Percentiles rank a stretch among this genome's conserved stretches.
Evolutionary conservation across 2,329 filamentous ascomycete genomes (phyloP).

Genomic region (Neophaeococcomyces mojaviensis): DNA sequence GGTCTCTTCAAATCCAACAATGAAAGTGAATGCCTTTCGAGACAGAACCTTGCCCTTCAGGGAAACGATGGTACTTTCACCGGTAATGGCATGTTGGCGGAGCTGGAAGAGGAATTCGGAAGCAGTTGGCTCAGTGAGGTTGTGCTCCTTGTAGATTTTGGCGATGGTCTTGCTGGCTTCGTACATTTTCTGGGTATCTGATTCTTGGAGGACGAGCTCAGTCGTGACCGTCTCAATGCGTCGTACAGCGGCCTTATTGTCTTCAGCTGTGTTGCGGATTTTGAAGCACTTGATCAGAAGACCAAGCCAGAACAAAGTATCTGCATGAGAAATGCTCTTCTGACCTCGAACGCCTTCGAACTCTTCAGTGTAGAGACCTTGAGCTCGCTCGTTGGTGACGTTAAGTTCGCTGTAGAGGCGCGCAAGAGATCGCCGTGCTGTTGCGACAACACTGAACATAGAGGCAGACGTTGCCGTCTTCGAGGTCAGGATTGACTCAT

Average conservation of each 20-base stretch:
- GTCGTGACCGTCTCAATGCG: slow-evolving; percentile 36
- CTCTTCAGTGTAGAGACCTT: slow-evolving; percentile 35
- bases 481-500: slow-evolving; percentile 40
- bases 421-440: slow-evolving; percentile 44
- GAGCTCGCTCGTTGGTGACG: slow-evolving; percentile 32
- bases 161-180: slow-evolving; percentile 41
- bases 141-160: slow-evolving; percentile 37
- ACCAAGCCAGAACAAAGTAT: slow-evolving; percentile 36
- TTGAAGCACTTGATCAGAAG: slow-evolving; percentile 39
- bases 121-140: slow-evolving; percentile 32
- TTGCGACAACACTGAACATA: slow-evolving; percentile 32
- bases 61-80: slow-evolving; percentile 31
- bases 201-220: slow-evolving; percentile 36
- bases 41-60: slow-evolving; percentile 14
- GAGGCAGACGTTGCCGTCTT: slow-evolving; percentile 28
- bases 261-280: slow-evolving; percentile 32
- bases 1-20: slow-evolving; percentile 37
- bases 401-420: slow-evolving; percentile 37
- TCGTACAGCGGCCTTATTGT: slow-evolving; percentile 31
- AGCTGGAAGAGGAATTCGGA: slow-evolving; percentile 38
- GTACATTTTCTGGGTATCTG: slow-evolving; percentile 37
- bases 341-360: slow-evolving; percentile 35
- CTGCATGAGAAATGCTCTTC: slow-evolving; percentile 41
- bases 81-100: slow-evolving; percentile 42
- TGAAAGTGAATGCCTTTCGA: slow-evolving; percentile 36